Conservation (phyloP, 805 yeast species). For the Hanseniaspora occidentalis region DNA sequence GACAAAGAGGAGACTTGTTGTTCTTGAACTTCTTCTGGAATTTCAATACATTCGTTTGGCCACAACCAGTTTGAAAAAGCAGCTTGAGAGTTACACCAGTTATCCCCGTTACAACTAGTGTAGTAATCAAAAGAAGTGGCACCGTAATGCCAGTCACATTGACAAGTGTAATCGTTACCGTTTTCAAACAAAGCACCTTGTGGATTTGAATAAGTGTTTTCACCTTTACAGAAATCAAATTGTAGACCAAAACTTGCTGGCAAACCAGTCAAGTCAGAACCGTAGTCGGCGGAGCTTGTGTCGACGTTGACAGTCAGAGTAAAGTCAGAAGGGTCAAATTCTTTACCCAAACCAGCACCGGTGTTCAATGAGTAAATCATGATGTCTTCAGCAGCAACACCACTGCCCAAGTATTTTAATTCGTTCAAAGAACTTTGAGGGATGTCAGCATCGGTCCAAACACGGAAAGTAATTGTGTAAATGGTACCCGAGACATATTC, state of each 20-base stretch:
- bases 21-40: neutral
- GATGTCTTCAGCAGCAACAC: neutral
- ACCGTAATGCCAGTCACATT: slow-evolving; percentile 4
- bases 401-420: neutral
- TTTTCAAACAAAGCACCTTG: neutral
- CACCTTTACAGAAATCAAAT: slow-evolving; percentile 6
- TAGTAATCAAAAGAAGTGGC: slow-evolving; percentile 6
- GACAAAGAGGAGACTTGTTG: neutral
- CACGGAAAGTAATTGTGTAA: neutral
- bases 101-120: slow-evolving; percentile 4
- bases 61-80: slow-evolving; percentile 6
- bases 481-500: neutral
- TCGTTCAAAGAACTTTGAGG: neutral
- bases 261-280: neutral
- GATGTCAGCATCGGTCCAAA: neutral
- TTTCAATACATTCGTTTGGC: slow-evolving; percentile 1
- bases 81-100: slow-evolving; percentile 3
- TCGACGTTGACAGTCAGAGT: neutral
- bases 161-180: slow-evolving; percentile 1
- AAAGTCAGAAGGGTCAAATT: neutral
- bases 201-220: neutral
- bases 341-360: neutral
- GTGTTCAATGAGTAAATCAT: slow-evolving; percentile 1
- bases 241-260: slow-evolving; percentile 4
- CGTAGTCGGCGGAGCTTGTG: neutral